Evolutionary conservation across 768 basidiomycete genomes (phyloP).

Genomic region (Pisolithus albus): DNA sequence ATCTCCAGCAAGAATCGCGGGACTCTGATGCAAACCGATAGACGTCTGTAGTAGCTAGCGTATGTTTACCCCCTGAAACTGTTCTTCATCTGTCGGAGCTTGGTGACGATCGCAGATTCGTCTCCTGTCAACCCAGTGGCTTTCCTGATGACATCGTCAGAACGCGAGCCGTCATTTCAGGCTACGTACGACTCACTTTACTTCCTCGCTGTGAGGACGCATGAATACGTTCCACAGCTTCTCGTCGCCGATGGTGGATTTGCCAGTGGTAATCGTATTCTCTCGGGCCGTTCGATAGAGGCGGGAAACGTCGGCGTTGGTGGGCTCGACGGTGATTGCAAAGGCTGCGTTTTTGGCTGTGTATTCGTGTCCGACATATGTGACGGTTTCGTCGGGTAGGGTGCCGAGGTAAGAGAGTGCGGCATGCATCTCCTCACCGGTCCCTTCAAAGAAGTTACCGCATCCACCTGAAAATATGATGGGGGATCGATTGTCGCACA

Average conservation of each 20-base stretch:
- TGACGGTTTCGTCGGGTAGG: constrained; percentile 72
- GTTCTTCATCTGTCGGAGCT: constrained; percentile 80
- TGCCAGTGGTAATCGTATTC: constrained; percentile 65
- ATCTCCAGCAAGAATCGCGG: not conserved
- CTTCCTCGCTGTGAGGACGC: constrained; percentile 57
- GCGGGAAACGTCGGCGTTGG: constrained; percentile 52
- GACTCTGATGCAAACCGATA: not conserved
- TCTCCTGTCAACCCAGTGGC: constrained; percentile 37
- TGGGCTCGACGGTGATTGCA: constrained; percentile 55
- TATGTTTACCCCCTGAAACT: constrained; percentile 55
- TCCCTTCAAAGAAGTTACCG: constrained; percentile 93
- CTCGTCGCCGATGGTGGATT: constrained; percentile 88
- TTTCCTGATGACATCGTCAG: constrained; percentile 33
- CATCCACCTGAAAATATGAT: constrained; percentile 55
- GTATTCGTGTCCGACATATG: constrained; percentile 92
- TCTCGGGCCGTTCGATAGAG: constrained; percentile 51
- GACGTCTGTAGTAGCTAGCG: not conserved
- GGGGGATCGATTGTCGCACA: not conserved
- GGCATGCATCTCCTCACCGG: constrained; percentile 69
- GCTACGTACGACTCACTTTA: constrained; percentile 44
- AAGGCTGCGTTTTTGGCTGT: constrained; percentile 70
- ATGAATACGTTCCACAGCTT: constrained; percentile 96
- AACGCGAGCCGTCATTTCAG: not conserved
- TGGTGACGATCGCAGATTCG: constrained; percentile 60
- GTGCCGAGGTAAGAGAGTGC: constrained; percentile 62